These are phyloP conservation scores for Saccharomycopsis hybrid DNA, from an alignment of 1,139 yeast genomes.

Conservation along the genomic window DNA sequence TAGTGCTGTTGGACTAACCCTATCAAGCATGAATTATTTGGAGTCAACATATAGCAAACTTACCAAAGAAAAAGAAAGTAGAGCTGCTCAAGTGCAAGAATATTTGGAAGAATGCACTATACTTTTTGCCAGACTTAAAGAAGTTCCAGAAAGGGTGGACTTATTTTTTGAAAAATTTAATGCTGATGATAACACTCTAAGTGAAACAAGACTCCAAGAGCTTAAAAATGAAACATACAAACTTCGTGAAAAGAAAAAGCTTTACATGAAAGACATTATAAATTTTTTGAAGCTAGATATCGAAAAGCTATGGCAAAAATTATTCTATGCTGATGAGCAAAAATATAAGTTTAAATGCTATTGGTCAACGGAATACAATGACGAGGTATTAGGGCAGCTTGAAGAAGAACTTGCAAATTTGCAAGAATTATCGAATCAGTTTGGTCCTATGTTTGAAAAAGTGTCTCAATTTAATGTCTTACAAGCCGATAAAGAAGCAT, in stretches of 20 bases:
- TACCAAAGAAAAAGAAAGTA: constrained; percentile 22
- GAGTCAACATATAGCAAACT: constrained; percentile 22
- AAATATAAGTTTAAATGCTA: constrained; percentile 34
- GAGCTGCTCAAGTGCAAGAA: constrained; percentile 24
- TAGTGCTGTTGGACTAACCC: constrained; percentile 5
- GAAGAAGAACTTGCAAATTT: constrained; percentile 54
- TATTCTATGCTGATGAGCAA: constrained; percentile 50
- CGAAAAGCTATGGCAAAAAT: constrained; percentile 51
- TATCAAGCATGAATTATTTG: constrained; percentile 7
- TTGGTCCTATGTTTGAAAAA: constrained; percentile 48
- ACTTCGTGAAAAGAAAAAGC: constrained; percentile 52
- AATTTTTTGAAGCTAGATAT: constrained; percentile 54
- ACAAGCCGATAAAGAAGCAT: constrained; percentile 51
- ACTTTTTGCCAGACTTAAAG: constrained; percentile 48
- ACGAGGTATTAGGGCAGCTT: constrained; percentile 51
- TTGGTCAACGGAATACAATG: constrained; percentile 36
- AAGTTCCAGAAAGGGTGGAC: constrained; percentile 33
- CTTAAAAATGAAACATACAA: constrained; percentile 52
- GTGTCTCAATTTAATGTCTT: constrained; percentile 52
- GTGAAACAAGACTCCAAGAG: constrained; percentile 23
- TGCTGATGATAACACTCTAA: constrained; percentile 30
- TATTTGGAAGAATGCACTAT: constrained; percentile 32
- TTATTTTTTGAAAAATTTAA: constrained; percentile 29
- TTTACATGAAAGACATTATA: constrained; percentile 63
- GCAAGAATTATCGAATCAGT: constrained; percentile 42